A percentile compares a stretch with the other conserved stretches of the same genome.
phyloP scores from a whole-genome alignment of 495 filamentous ascomycete species.

The Tuber aestivum region DNA sequence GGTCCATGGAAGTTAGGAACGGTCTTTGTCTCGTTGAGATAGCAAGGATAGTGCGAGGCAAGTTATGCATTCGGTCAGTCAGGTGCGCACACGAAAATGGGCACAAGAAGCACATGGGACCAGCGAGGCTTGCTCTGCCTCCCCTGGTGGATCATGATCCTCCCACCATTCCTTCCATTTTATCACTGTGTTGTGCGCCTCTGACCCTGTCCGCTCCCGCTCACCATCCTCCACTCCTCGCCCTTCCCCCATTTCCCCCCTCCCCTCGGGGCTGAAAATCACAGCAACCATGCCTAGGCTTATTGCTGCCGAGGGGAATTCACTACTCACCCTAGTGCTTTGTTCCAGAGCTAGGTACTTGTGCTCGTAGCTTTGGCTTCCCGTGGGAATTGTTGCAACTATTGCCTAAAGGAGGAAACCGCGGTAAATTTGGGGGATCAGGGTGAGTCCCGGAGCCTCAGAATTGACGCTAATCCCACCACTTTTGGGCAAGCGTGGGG shows the following conservation, averaged over 20 bases:
- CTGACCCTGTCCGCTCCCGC: neutral
- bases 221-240: neutral
- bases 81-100: slow-evolving; percentile 24
- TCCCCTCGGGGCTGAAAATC: neutral
- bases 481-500: slow-evolving; percentile 1
- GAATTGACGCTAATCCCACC: slow-evolving; percentile 24
- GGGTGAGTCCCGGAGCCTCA: slow-evolving; percentile 26
- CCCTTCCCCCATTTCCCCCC: neutral
- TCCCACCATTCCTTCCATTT: slow-evolving; percentile 14
- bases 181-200: slow-evolving; percentile 19
- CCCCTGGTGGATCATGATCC: slow-evolving; percentile 4
- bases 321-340: neutral
- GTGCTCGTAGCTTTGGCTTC: neutral
- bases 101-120: slow-evolving; percentile 20
- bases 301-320: neutral
- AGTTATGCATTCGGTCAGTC: slow-evolving; percentile 23
- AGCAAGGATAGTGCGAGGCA: slow-evolving; percentile 22
- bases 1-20: neutral
- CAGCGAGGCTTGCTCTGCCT: slow-evolving; percentile 24
- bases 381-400: neutral
- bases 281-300: neutral
- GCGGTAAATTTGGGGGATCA: slow-evolving; percentile 29
- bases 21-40: slow-evolving; percentile 8
- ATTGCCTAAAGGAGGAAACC: slow-evolving; percentile 19
- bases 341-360: neutral